Evolutionary conservation across 495 filamentous ascomycete genomes (phyloP).

Genomic region (Lasiosphaeris hirsuta): DNA sequence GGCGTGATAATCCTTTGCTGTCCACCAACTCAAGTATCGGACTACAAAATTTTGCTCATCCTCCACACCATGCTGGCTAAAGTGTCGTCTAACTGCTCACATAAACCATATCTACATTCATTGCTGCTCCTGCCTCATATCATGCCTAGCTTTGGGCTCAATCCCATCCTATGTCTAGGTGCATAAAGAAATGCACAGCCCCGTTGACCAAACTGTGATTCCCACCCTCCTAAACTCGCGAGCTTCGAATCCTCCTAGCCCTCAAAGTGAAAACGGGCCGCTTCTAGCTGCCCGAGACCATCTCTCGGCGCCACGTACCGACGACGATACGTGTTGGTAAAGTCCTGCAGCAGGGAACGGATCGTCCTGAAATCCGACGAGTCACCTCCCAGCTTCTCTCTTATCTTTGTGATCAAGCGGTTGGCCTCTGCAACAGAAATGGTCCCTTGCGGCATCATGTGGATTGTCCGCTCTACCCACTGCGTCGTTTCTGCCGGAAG

Average conservation of each 20-base stretch:
- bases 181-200: too few relatives aligned
- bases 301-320: slow-evolving; percentile 93
- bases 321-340: slow-evolving; percentile 88
- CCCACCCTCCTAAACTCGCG: too few relatives aligned
- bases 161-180: too few relatives aligned
- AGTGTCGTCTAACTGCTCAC: too few relatives aligned
- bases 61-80: too few relatives aligned
- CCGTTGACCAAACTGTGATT: too few relatives aligned
- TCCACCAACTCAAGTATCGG: too few relatives aligned
- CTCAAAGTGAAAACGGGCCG: slow-evolving; percentile 77
- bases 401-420: slow-evolving; percentile 62
- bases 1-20: too few relatives aligned
- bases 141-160: too few relatives aligned
- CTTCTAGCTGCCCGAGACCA: slow-evolving; percentile 80
- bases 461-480: slow-evolving; percentile 80
- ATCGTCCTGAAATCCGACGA: slow-evolving; percentile 63
- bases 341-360: slow-evolving; percentile 85
- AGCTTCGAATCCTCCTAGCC: slow-evolving; percentile 41
- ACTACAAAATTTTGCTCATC: too few relatives aligned
- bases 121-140: too few relatives aligned
- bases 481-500: slow-evolving; percentile 69
- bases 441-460: slow-evolving; percentile 76
- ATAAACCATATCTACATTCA: too few relatives aligned
- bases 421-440: slow-evolving; percentile 62
- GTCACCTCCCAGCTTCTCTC: slow-evolving; percentile 65